Evolutionary conservation across 768 basidiomycete genomes (phyloP), one percentile per base, ranked within the genome.

Genomic region (Mycena haematopus): DNA sequence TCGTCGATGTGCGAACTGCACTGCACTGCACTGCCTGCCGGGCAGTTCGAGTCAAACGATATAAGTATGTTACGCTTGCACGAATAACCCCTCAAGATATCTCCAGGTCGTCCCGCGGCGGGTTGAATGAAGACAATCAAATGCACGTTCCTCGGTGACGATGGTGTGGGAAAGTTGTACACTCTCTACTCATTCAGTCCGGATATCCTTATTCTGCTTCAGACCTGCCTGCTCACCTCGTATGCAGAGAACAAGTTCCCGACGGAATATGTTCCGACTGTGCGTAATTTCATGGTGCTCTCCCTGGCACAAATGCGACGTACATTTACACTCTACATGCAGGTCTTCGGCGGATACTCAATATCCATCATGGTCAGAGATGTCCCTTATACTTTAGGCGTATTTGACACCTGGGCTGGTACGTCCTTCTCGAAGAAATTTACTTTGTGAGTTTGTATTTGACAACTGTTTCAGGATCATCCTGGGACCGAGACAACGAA

Each of bases 331-430:
- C 62, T 55, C 72, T 56, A 61, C 56, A 17, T 78, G 29, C 29
- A 93, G 92, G 91, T 94, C 62, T 95, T 95, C 77, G 93, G 96
- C 79, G 96, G 96, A 78, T 96, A 96, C 79, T 96, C 97, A 65
- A 96, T 99, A 65, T 99, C 96, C n/a, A 96, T 99, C 62, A 99
- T 99, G 97, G 98, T 99, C 79, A 96, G 96, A 54, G 97, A 98
- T 72, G 96, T 98, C 78, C 96, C 14, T 36, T 36, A 36, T 36
- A 10, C 9, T 10, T 15, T 36, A 4, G 36, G 36, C 97, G 56
- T 99, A 99, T 99, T 99, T 77, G 97, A 99, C 84, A 99, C 97
- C 29, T 31, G 4, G 63, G 97, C 97, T 70, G 95, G 95, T 95
- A 67, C 70, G 92, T 36, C 13, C 36, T 2, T 15, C 9, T 36